phyloP scores from a whole-genome alignment of 495 filamentous ascomycete species.

The Neurospora sublineolata region DNA sequence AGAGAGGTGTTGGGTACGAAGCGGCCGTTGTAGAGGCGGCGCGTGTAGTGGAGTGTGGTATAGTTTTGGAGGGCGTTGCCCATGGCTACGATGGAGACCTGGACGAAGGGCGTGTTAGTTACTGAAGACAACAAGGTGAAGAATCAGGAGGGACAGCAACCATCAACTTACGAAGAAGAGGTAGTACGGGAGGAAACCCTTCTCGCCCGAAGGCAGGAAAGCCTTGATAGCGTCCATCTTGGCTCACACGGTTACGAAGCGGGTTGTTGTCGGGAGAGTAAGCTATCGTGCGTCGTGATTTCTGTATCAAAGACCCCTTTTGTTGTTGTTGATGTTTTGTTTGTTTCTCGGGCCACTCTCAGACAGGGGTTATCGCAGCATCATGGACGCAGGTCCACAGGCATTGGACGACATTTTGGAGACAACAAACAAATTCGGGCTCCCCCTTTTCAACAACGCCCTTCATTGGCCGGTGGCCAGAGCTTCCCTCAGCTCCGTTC shows the following conservation, averaged over 20 bases:
- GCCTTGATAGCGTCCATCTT: constrained; percentile 28
- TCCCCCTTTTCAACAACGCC: neutral
- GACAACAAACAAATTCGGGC: neutral
- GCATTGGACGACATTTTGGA: neutral
- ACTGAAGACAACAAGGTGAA: neutral
- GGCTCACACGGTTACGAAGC: neutral
- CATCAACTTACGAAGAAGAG: constrained; percentile 31
- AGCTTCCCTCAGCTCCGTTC: neutral
- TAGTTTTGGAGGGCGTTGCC: constrained; percentile 78
- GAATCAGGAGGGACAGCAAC: neutral
- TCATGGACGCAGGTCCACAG: neutral
- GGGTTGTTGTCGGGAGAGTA: neutral
- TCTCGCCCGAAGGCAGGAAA: constrained; percentile 28
- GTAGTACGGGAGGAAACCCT: constrained; percentile 38
- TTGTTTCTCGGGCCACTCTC: neutral
- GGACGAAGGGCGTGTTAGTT: neutral
- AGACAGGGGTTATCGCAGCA: neutral
- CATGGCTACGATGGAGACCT: constrained; percentile 68
- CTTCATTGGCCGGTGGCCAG: neutral
- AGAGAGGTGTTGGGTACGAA: constrained; percentile 34
- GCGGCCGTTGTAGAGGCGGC: constrained; percentile 58
- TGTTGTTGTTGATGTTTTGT: neutral
- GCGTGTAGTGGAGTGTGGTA: constrained; percentile 57
- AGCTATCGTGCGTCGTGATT: neutral
- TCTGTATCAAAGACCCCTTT: neutral